Percentiles rank a stretch among this genome's conserved stretches.
These are phyloP conservation scores for Insectozyma bohioensis DNA, from an alignment of 1,139 yeast genomes.

Conservation along the genomic window DNA sequence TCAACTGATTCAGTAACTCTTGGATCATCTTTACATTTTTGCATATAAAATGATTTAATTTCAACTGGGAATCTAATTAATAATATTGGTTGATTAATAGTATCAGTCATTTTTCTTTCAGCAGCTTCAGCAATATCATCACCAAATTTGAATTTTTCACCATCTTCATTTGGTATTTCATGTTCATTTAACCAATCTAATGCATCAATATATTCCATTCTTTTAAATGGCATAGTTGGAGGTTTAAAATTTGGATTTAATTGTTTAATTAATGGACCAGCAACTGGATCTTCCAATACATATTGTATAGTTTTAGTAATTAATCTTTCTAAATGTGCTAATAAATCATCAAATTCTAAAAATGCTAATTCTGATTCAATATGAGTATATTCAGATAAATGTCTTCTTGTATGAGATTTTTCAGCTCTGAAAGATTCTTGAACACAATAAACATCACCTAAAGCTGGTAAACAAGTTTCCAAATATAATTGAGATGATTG, in stretches of 20 bases:
- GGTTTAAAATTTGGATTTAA: conserved; percentile 88
- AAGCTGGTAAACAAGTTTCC: conserved; percentile 93
- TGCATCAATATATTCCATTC: conserved; percentile 90
- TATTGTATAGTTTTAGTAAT: conserved; percentile 68
- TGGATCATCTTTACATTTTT: conserved; percentile 83
- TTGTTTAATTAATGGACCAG: conserved; percentile 86
- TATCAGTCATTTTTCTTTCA: conserved; percentile 97
- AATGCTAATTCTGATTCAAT: conserved; percentile 93
- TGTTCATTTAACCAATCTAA: conserved; percentile 96
- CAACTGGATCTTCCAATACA: conserved; percentile 84
- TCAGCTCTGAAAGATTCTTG: conserved; percentile 99
- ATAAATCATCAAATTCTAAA: conserved; percentile 80
- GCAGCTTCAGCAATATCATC: conserved; percentile 99
- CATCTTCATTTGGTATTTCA: conserved; percentile 91
- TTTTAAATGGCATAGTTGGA: conserved; percentile 83
- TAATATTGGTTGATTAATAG: conserved; percentile 87
- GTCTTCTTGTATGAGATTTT: conserved; percentile 98
- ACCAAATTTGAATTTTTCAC: conserved; percentile 88
- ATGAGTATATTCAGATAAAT: conserved; percentile 94
- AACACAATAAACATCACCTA: conserved; percentile 96
- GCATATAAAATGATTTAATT: conserved; percentile 97
- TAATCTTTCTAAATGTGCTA: conserved; percentile 79
- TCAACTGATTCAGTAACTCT: conserved; percentile 98
- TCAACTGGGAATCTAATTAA: conserved; percentile 95
- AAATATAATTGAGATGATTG: conserved; percentile 96